A percentile compares a stretch with the other conserved stretches of the same genome.
These are phyloP conservation scores for Calonectria hawksworthii DNA, from an alignment of 2,329 filamentous ascomycete genomes.

Conservation along the genomic window DNA sequence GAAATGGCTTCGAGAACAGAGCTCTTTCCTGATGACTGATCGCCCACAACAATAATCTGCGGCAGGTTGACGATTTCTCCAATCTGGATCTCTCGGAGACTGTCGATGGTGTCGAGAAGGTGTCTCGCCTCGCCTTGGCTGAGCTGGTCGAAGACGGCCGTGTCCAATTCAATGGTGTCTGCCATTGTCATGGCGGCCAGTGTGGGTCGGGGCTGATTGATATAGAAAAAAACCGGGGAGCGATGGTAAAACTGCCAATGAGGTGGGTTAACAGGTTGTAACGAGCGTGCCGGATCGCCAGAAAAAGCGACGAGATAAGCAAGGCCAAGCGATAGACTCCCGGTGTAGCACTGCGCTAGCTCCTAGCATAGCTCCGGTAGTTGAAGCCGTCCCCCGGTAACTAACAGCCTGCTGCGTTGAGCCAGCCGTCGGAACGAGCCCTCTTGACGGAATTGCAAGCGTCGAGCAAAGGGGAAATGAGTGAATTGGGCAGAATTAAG, in stretches of 20 bases:
- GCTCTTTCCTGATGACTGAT: slow-evolving; percentile 75
- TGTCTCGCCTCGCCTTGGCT: slow-evolving; percentile 22
- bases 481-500: background rate
- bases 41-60: slow-evolving; percentile 70
- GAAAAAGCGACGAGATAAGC: background rate
- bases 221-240: background rate
- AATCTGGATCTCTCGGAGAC: slow-evolving; percentile 32
- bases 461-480: background rate
- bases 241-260: background rate
- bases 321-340: background rate
- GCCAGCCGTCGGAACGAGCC: background rate
- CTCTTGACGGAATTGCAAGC: background rate
- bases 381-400: background rate
- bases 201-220: background rate
- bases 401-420: background rate
- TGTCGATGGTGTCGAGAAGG: slow-evolving; percentile 24
- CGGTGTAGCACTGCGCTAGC: background rate
- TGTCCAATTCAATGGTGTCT: slow-evolving; percentile 18
- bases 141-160: slow-evolving; percentile 23
- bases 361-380: background rate
- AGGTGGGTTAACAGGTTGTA: background rate
- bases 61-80: slow-evolving; percentile 55
- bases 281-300: background rate
- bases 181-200: slow-evolving; percentile 10
- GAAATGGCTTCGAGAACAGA: slow-evolving; percentile 76